Conservation (phyloP, 208 protist species). For the Leishmania tropica region DNA sequence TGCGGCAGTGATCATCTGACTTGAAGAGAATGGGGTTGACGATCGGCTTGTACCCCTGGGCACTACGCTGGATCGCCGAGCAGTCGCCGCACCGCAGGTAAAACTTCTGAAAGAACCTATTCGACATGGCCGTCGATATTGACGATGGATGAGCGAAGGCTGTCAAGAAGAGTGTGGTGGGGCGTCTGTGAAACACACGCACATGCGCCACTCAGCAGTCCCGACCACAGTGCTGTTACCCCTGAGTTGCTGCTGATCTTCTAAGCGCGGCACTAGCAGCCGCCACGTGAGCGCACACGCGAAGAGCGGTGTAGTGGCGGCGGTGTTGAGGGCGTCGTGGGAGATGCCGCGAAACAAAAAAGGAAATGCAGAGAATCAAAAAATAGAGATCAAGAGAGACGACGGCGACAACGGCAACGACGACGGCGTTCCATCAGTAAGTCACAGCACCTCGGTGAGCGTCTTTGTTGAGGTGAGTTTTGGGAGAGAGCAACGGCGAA, state of each 20-base stretch:
- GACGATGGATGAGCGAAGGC: not conserved
- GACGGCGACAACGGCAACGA: not conserved
- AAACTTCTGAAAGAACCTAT: constrained; percentile 83
- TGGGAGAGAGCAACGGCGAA: not conserved
- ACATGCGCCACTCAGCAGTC: not conserved
- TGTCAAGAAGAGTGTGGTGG: not conserved
- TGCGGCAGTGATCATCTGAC: constrained; percentile 81
- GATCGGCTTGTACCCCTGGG: constrained; percentile 82
- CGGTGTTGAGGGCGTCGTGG: not conserved
- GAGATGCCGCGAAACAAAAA: constrained; percentile 7
- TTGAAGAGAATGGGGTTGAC: constrained; percentile 90
- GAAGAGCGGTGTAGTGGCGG: not conserved
- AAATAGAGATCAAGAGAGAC: not conserved
- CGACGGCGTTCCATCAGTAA: not conserved
- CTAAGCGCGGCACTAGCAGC: not conserved
- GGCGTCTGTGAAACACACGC: no score
- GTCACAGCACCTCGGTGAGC: not conserved
- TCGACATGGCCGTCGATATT: constrained; percentile 46
- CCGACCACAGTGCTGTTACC: not conserved
- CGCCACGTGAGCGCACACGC: not conserved
- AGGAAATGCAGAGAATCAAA: not conserved
- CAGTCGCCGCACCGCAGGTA: constrained; percentile 80
- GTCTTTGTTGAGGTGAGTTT: not conserved
- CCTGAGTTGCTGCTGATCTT: not conserved
- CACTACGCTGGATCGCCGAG: constrained; percentile 58